Percentiles rank a stretch among this genome's conserved stretches.
These are phyloP conservation scores for Myriangium duriaei DNA, from an alignment of 2,329 filamentous ascomycete genomes.

Conservation along the genomic window DNA sequence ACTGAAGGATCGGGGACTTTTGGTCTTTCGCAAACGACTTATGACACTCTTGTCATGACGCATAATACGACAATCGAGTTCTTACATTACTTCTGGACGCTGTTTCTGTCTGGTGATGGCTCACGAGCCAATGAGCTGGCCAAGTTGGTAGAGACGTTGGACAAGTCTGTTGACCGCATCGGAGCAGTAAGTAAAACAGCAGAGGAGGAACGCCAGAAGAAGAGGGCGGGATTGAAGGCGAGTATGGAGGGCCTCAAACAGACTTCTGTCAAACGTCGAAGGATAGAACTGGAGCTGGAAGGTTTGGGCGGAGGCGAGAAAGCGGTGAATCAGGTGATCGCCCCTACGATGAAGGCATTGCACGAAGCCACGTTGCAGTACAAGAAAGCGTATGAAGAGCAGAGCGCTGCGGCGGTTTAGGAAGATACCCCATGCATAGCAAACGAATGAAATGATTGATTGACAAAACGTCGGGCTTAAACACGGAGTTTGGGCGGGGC, in stretches of 20 bases:
- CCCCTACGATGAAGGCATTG: slow-evolving; percentile 59
- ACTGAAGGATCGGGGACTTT: slow-evolving; percentile 12
- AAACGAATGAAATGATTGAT: neutral
- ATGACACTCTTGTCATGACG: slow-evolving; percentile 56
- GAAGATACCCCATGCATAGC: slow-evolving; percentile 7
- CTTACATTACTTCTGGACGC: slow-evolving; percentile 91
- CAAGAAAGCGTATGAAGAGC: slow-evolving; percentile 52
- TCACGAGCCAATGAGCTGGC: slow-evolving; percentile 62
- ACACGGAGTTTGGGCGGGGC: slow-evolving; percentile 3
- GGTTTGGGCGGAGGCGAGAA: slow-evolving; percentile 61
- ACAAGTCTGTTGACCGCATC: slow-evolving; percentile 65
- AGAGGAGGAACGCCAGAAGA: slow-evolving; percentile 57
- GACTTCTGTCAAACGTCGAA: slow-evolving; percentile 60
- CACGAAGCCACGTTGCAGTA: slow-evolving; percentile 60
- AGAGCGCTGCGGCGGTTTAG: slow-evolving; percentile 22
- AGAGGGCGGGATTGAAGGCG: slow-evolving; percentile 53
- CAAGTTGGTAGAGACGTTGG: slow-evolving; percentile 70
- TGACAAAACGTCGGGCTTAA: neutral
- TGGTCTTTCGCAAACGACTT: slow-evolving; percentile 34
- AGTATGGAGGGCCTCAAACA: slow-evolving; percentile 60
- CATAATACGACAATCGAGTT: slow-evolving; percentile 93
- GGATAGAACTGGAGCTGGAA: slow-evolving; percentile 47
- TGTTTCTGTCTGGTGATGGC: slow-evolving; percentile 81
- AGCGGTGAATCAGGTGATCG: slow-evolving; percentile 64
- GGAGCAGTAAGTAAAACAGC: slow-evolving; percentile 68